phyloP scores from a whole-genome alignment of 352 stramenopile species.

The Pythium brassicae region DNA sequence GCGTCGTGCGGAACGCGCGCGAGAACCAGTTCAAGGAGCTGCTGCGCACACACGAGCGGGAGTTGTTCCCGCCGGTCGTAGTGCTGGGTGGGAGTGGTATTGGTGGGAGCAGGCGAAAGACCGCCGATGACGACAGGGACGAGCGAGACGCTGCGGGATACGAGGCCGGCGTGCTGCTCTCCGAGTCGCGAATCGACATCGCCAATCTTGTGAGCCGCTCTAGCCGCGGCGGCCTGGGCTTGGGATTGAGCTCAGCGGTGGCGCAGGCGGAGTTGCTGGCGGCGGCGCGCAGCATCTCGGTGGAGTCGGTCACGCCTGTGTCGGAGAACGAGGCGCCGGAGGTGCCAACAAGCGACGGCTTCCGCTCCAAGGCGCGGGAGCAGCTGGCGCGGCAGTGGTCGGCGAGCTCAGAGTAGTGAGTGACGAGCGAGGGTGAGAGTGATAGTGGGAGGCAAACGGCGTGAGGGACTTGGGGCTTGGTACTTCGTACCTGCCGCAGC shows the following conservation, averaged over 20 bases:
- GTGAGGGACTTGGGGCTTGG: too few species aligned
- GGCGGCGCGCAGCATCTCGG: slow-evolving; percentile 19
- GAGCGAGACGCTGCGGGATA: slow-evolving; percentile 3
- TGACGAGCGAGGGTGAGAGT: background rate
- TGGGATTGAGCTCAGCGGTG: background rate
- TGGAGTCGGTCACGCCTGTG: slow-evolving; percentile 48
- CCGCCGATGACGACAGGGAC: slow-evolving; percentile 3
- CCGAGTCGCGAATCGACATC: slow-evolving; percentile 28
- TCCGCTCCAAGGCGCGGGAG: slow-evolving; percentile 51
- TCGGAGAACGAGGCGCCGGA: slow-evolving; percentile 30
- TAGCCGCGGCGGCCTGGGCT: slow-evolving; percentile 5
- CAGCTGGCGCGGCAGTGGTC: slow-evolving; percentile 61
- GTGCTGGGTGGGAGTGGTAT: background rate
- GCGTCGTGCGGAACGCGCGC: slow-evolving; percentile 43
- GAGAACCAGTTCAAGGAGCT: slow-evolving; percentile 69
- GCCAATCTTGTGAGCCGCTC: slow-evolving; percentile 6
- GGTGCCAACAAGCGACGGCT: slow-evolving; percentile 43
- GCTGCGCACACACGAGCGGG: slow-evolving; percentile 39
- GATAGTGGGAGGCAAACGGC: too few species aligned
- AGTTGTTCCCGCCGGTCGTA: slow-evolving; percentile 29
- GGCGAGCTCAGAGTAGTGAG: slow-evolving; percentile 25
- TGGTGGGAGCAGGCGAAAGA: background rate
- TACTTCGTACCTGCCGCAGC: too few species aligned
- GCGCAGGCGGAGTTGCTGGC: slow-evolving; percentile 7
- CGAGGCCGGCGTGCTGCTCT: slow-evolving; percentile 15